phyloP scores from a whole-genome alignment of 2,329 filamentous ascomycete species.

The Calonectria multiphialidica region DNA sequence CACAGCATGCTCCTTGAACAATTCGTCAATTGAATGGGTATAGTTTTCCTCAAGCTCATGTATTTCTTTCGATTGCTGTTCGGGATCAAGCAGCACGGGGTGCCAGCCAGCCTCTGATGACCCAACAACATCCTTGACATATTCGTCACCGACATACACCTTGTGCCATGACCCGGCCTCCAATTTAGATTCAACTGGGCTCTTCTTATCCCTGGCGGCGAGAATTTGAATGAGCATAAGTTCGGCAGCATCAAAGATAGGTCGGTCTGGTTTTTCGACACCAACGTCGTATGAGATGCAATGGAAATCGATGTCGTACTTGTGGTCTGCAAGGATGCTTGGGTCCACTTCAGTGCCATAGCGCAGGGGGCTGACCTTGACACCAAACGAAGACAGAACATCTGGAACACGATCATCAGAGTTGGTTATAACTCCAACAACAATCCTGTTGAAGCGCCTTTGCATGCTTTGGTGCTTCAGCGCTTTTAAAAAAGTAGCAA shows the following conservation, averaged over 20 bases:
- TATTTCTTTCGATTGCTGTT: constrained; percentile 14
- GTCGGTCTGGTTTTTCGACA: constrained; percentile 66
- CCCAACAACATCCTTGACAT: constrained; percentile 33
- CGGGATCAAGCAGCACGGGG: constrained; percentile 26
- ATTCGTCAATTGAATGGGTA: neutral
- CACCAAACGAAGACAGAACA: constrained; percentile 31
- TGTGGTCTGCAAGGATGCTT: accelerated
- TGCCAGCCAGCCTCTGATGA: constrained; percentile 31
- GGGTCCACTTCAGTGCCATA: neutral
- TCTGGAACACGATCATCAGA: constrained; percentile 37
- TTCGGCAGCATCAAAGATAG: constrained; percentile 68
- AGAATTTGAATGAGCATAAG: constrained; percentile 47
- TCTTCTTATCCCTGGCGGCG: constrained; percentile 9
- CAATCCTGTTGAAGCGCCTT: constrained; percentile 18
- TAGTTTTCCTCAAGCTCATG: constrained; percentile 18
- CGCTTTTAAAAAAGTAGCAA: constrained; percentile 2
- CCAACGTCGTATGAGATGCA: constrained; percentile 73
- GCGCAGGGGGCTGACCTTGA: constrained; percentile 30
- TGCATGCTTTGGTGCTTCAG: neutral
- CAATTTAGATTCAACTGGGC: neutral
- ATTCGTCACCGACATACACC: constrained; percentile 35
- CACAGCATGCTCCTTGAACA: constrained; percentile 12
- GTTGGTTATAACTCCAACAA: constrained; percentile 36
- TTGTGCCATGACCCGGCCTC: constrained; percentile 24
- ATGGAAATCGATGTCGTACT: constrained; percentile 32